Conservation (phyloP, 345 rosid species). For the Theobroma cacao region DNA sequence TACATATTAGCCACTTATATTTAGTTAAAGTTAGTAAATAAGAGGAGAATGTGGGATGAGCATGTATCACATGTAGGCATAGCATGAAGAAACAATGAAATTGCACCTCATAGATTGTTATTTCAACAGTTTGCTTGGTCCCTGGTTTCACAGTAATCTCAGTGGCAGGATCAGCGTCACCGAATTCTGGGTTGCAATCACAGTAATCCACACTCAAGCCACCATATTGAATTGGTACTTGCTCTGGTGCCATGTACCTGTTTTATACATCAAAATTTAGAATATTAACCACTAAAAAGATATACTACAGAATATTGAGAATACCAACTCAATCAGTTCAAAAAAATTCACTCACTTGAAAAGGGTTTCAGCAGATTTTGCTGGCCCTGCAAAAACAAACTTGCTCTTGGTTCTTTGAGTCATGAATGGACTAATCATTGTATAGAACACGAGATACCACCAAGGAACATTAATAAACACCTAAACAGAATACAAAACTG, state of each 20-base stretch:
- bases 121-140: constrained; percentile 87
- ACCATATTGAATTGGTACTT: constrained; percentile 86
- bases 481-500: constrained; percentile 29
- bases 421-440: constrained; percentile 69
- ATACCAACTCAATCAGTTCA: neutral
- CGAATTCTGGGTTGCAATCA: constrained; percentile 77
- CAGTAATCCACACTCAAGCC: constrained; percentile 82
- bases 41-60: neutral
- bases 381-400: constrained; percentile 59
- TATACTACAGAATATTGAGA: neutral
- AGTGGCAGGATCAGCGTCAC: constrained; percentile 62
- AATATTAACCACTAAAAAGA: neutral
- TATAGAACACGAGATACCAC: constrained; percentile 68
- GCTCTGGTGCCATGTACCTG: constrained; percentile 81
- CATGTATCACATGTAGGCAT: neutral
- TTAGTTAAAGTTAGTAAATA: neutral
- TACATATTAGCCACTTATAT: neutral
- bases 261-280: constrained; percentile 5
- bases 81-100: neutral
- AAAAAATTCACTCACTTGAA: constrained; percentile 52
- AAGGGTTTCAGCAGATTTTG: constrained; percentile 62
- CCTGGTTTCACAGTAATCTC: constrained; percentile 68
- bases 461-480: constrained; percentile 76
- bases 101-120: constrained; percentile 74
- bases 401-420: constrained; percentile 76